Evolutionary conservation across 2,329 filamentous ascomycete genomes (phyloP), one percentile per base, ranked within the genome.

Genomic region (Xylaria digitata): DNA sequence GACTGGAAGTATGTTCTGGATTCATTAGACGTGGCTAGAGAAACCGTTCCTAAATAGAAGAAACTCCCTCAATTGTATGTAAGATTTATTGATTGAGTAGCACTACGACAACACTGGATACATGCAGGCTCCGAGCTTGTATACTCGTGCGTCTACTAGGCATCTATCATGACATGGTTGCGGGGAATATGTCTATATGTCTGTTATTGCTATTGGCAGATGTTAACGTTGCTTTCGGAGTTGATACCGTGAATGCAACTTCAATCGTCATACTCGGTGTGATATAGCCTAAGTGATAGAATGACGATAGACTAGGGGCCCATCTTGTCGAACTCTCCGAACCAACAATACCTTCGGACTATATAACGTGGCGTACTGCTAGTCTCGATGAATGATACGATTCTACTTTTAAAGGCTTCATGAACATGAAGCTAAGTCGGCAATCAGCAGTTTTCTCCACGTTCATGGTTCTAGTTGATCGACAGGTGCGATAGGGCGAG

Each of bases 251-350:
- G 34, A 53, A 63, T 59, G 45, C 30, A 32, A 63, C 55, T 52
- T 34, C 19, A 56, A 55, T 19, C 32, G 42, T 11, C 15, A 42
- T 60, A 67, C 32, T 58, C 13, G 50, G 32, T 21, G 21, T 46
- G 42, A 60, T 67, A 67, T 63, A 67, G 54, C 54, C 60, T 63
- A 63, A 63, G 65, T 60, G 32, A 23, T 54, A 52, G 37, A 46
- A 42, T 11, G 26, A 55, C 17, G 34, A 46, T 52, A 23, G 30
- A 42, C 13, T 17, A 13, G n/a, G 32, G 34, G 26, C 17, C 40
- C 5, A 13, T 34, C 30, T 32, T 43, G 13, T 13, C 23, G 7
- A 17, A 19, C 40, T 30, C 13, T 17, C n/a, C 6, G 49, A 42
- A 32, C 19, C 40, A 19, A 6, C 21, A 50, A 30, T 45, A n/a